Percentiles rank a stretch among this genome's conserved stretches.
phyloP scores from a whole-genome alignment of 257 asterid genomes.

The Fraxinus quadrangulata region DNA sequence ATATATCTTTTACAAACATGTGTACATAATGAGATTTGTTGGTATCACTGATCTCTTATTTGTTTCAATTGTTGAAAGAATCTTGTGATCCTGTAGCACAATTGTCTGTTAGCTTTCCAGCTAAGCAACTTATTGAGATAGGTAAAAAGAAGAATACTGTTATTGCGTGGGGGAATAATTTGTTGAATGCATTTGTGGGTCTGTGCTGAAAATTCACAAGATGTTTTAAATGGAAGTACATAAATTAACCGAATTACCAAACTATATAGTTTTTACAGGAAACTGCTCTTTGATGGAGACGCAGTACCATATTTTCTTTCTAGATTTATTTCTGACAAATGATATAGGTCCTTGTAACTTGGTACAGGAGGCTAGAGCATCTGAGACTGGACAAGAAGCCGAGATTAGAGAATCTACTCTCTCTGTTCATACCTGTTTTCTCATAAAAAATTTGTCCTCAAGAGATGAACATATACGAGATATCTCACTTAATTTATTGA shows the following conservation, averaged over 20 bases:
- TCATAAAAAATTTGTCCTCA: constrained; percentile 85
- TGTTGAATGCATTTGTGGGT: neutral
- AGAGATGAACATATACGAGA: constrained; percentile 93
- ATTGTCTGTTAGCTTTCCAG: neutral
- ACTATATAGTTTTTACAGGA: neutral
- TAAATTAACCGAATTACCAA: neutral
- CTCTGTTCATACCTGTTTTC: constrained; percentile 88
- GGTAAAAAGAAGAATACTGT: neutral
- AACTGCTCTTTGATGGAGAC: neutral
- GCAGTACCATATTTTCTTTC: neutral
- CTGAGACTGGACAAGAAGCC: constrained; percentile 84
- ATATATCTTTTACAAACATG: neutral
- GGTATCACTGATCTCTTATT: constrained; percentile 3
- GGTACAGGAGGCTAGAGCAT: constrained; percentile 76
- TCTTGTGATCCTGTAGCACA: neutral
- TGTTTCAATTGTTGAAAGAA: constrained; percentile 2
- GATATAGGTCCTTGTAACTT: constrained; percentile 40
- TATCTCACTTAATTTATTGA: constrained; percentile 74
- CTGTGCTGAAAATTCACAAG: neutral
- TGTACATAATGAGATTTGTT: constrained; percentile 3
- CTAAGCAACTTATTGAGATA: neutral
- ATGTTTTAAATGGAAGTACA: neutral
- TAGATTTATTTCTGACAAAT: constrained; percentile 23
- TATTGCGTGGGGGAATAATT: constrained; percentile 21
- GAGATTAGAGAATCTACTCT: constrained; percentile 80